A percentile compares a stretch with the other conserved stretches of the same genome.
Evolutionary conservation across 345 rosid genomes (phyloP).

Genomic region (Atalantia buxifolia): DNA sequence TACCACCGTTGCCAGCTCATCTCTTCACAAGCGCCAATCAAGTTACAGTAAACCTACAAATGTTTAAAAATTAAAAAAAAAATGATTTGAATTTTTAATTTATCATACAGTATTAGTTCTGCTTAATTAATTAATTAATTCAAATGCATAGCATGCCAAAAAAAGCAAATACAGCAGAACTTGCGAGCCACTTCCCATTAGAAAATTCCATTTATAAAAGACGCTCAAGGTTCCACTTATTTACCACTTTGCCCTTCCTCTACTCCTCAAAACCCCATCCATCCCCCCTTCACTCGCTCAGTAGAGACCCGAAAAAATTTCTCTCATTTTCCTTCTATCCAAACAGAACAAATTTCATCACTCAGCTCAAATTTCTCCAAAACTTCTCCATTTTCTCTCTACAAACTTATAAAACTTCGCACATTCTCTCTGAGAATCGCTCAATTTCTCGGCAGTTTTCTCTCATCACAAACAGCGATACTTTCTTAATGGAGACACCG

Average conservation of each 20-base stretch:
- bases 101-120: no score
- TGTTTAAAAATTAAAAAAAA: no score
- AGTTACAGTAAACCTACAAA: not conserved
- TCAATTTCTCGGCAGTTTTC: not conserved
- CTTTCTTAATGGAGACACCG: constrained; percentile 39
- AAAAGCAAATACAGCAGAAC: constrained; percentile 17
- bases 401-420: not conserved
- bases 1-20: constrained; percentile 28
- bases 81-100: no score
- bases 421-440: not conserved
- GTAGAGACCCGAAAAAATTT: not conserved
- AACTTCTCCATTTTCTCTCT: not conserved
- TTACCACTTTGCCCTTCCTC: constrained; percentile 32
- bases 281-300: constrained; percentile 5
- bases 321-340: constrained; percentile 2
- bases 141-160: constrained; percentile 3
- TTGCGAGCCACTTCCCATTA: constrained; percentile 29
- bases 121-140: not conserved
- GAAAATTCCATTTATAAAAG: constrained; percentile 20
- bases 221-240: constrained; percentile 16
- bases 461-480: not conserved
- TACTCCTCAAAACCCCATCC: constrained; percentile 42
- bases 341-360: not conserved
- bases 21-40: constrained; percentile 8
- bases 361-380: not conserved